Evolutionary conservation across 2,329 filamentous ascomycete genomes (phyloP).

Genomic region (Diplodia seriata): DNA sequence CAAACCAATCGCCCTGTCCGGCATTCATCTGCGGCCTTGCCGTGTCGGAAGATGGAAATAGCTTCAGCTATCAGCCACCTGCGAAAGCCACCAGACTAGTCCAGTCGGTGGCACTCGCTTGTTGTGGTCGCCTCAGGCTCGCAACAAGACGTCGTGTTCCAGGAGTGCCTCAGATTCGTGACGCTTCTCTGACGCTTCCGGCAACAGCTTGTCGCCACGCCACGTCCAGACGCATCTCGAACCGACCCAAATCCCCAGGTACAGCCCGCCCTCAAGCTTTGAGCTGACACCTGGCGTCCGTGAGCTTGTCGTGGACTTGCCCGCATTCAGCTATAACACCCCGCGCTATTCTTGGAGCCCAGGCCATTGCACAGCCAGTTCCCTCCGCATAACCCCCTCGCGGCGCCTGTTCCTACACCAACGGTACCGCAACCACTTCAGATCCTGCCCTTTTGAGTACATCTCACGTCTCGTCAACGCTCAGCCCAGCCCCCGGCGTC

Average conservation of each 20-base stretch:
- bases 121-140: slow-evolving; percentile 12
- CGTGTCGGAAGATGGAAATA: not conserved
- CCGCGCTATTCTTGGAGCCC: slow-evolving; percentile 19
- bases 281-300: slow-evolving; percentile 13
- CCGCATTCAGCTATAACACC: slow-evolving; percentile 9
- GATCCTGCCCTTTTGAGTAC: too few species aligned
- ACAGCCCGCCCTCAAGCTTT: slow-evolving; percentile 9
- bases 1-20: slow-evolving; percentile 7
- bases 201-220: not conserved
- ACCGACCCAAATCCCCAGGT: not conserved
- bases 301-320: not conserved
- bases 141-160: not conserved
- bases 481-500: slow-evolving; percentile 6
- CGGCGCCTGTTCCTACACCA: slow-evolving; percentile 20
- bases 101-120: not conserved
- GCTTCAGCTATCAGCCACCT: not conserved
- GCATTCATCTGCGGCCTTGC: slow-evolving; percentile 3
- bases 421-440: slow-evolving; percentile 8
- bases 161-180: slow-evolving; percentile 8
- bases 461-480: not conserved
- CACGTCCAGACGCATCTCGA: slow-evolving; percentile 13
- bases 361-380: slow-evolving; percentile 2
- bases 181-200: slow-evolving; percentile 19
- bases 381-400: slow-evolving; percentile 11
- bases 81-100: not conserved